phyloP scores from a whole-genome alignment of 495 filamentous ascomycete genomes.

The Hyphodiscus hymeniophilus region DNA sequence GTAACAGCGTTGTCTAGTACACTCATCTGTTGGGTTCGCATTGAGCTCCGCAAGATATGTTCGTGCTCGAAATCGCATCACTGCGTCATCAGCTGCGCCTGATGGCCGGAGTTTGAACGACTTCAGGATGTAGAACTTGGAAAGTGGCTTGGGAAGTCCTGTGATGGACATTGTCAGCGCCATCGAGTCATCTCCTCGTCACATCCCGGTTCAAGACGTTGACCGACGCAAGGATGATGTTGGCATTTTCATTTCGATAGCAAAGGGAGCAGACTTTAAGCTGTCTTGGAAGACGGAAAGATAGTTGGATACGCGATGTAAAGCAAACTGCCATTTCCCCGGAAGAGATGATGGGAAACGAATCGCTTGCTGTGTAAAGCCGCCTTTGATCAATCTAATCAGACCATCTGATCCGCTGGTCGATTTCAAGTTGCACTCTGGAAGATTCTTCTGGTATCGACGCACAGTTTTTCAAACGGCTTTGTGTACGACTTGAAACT shows the following conservation, averaged over 20 bases:
- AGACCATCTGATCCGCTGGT: no score
- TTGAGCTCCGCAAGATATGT: no score
- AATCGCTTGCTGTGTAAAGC: no score
- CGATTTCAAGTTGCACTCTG: no score
- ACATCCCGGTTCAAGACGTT: slow-evolving; percentile 17
- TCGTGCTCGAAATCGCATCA: slow-evolving; percentile 50
- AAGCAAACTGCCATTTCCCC: not conserved
- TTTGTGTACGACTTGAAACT: no score
- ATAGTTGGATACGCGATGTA: not conserved
- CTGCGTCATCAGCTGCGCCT: slow-evolving; percentile 31
- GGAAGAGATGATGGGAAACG: not conserved
- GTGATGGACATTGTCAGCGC: slow-evolving; percentile 43
- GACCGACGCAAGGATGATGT: slow-evolving; percentile 24
- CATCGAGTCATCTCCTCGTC: slow-evolving; percentile 18
- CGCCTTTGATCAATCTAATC: no score
- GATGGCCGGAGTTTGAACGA: slow-evolving; percentile 23
- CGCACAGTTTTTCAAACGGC: no score
- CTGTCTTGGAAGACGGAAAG: slow-evolving; percentile 22
- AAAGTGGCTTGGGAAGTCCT: slow-evolving; percentile 42
- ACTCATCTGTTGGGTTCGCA: no score
- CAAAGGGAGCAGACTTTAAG: slow-evolving; percentile 21
- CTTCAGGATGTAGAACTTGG: slow-evolving; percentile 46
- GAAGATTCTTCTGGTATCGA: no score
- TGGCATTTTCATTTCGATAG: slow-evolving; percentile 23
- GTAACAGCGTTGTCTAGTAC: not conserved